phyloP scores from a whole-genome alignment of 306 rosid species.

The Sphenostylis stenocarpa region DNA sequence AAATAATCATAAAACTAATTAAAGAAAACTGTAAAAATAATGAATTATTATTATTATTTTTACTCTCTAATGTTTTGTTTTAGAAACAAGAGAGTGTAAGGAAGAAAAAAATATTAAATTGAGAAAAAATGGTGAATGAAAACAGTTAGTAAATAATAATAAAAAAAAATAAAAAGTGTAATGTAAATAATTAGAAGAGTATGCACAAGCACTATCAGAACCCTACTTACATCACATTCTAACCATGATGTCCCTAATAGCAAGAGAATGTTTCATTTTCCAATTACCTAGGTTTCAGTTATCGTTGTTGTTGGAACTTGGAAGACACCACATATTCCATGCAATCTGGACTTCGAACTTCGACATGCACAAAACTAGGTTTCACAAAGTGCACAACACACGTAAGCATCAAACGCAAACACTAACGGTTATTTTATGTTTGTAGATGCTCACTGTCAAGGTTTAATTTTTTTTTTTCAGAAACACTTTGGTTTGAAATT shows the following conservation, averaged over 20 bases:
- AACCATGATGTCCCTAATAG: not conserved
- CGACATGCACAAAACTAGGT: too few relatives aligned
- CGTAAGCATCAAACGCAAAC: not conserved
- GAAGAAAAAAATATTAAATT: too few relatives aligned
- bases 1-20: too few relatives aligned
- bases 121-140: too few relatives aligned
- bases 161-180: too few relatives aligned
- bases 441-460: not conserved
- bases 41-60: too few relatives aligned
- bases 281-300: conserved; percentile 5
- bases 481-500: not conserved
- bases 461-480: not conserved
- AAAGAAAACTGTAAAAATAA: too few relatives aligned
- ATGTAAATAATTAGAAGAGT: too few relatives aligned
- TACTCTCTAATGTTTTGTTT: too few relatives aligned
- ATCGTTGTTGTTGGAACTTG: conserved; percentile 1
- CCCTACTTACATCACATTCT: not conserved
- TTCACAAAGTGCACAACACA: not conserved
- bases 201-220: too few relatives aligned
- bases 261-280: not conserved
- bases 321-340: not conserved
- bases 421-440: not conserved
- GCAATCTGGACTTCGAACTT: not conserved
- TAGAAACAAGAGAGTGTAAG: too few relatives aligned
- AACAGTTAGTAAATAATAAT: too few relatives aligned